phyloP scores from a whole-genome alignment of 495 filamentous ascomycete species.

The Trypethelium eluteriae region DNA sequence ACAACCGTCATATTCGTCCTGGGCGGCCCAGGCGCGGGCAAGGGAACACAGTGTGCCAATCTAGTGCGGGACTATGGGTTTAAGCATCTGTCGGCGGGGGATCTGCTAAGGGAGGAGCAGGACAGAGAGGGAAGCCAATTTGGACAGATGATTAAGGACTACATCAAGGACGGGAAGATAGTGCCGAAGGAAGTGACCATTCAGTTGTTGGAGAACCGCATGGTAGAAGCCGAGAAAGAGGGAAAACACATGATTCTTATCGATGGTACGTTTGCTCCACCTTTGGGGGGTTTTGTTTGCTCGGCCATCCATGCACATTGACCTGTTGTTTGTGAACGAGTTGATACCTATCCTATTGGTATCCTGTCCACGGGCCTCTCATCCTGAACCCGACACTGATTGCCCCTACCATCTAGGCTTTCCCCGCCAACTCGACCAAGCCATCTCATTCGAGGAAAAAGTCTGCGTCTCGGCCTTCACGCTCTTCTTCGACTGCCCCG shows the following conservation, averaged over 20 bases:
- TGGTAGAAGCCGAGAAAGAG: constrained; percentile 50
- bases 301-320: too few species aligned
- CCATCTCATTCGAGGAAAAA: constrained; percentile 78
- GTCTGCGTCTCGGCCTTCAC: constrained; percentile 77
- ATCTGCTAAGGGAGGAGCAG: constrained; percentile 90
- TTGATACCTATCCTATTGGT: too few species aligned
- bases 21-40: constrained; percentile 70
- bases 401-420: constrained; percentile 49
- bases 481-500: constrained; percentile 85
- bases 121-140: constrained; percentile 75
- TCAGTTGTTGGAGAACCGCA: constrained; percentile 82
- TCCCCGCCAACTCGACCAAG: constrained; percentile 95
- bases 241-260: constrained; percentile 66
- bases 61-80: constrained; percentile 88
- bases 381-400: neutral
- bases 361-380: neutral
- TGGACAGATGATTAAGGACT: constrained; percentile 77
- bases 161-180: constrained; percentile 88
- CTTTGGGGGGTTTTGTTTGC: neutral
- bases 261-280: constrained; percentile 45
- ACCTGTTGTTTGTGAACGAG: too few species aligned
- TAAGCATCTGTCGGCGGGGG: constrained; percentile 84
- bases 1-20: constrained; percentile 87
- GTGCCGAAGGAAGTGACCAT: constrained; percentile 99
- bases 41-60: constrained; percentile 81